phyloP scores from a whole-genome alignment of 2,329 filamentous ascomycete genomes.

The Claviceps sp. region DNA sequence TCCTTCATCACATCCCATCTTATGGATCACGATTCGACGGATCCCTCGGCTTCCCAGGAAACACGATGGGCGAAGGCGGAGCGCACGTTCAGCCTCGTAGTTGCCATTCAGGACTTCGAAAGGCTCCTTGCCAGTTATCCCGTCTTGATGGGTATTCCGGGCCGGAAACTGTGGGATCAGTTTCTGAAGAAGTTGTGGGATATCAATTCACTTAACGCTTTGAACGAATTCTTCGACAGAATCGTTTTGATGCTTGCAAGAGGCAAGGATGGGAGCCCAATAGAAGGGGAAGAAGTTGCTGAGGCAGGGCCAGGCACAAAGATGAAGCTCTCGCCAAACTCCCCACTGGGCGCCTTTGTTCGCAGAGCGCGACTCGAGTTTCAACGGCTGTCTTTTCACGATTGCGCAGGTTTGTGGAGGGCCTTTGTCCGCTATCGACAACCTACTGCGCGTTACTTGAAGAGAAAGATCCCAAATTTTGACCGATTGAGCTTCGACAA shows the following conservation, averaged over 20 bases:
- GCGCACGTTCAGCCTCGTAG: slow-evolving; percentile 35
- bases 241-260: slow-evolving; percentile 46
- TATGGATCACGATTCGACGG: slow-evolving; percentile 31
- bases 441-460: slow-evolving; percentile 54
- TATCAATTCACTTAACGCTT: slow-evolving; percentile 65
- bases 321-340: slow-evolving; percentile 55
- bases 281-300: slow-evolving; percentile 33
- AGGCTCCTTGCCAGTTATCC: slow-evolving; percentile 38
- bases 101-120: slow-evolving; percentile 46
- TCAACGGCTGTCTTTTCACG: slow-evolving; percentile 64
- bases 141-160: slow-evolving; percentile 47
- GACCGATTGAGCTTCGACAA: slow-evolving; percentile 43
- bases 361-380: slow-evolving; percentile 69
- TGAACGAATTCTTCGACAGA: slow-evolving; percentile 63
- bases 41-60: slow-evolving; percentile 13
- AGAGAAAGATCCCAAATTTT: slow-evolving; percentile 47
- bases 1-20: slow-evolving; percentile 67
- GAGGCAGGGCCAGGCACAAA: slow-evolving; percentile 29
- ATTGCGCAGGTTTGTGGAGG: slow-evolving; percentile 67
- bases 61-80: slow-evolving; percentile 35
- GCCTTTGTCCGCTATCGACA: slow-evolving; percentile 70
- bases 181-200: slow-evolving; percentile 74
- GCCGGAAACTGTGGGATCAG: slow-evolving; percentile 74
- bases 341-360: slow-evolving; percentile 71
- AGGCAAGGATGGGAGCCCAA: slow-evolving; percentile 45